Evolutionary conservation across 1,284 basidiomycete genomes (phyloP), one percentile per base, ranked within the genome.

Genomic region (Papiliotrema fonsecae): DNA sequence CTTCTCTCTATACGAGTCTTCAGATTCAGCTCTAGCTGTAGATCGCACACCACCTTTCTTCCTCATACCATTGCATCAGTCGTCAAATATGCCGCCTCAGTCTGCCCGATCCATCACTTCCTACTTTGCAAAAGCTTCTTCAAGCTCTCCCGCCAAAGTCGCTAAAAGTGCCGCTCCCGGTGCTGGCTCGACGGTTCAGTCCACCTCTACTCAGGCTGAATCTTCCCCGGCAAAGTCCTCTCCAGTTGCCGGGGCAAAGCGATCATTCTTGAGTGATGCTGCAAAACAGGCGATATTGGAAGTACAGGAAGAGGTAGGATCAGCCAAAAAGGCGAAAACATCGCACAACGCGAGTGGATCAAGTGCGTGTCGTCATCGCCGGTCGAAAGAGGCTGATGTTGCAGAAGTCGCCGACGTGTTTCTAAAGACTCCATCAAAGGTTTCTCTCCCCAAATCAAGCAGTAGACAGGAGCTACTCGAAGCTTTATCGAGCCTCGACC

Each of bases 391-490:
- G n/a, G 27, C 46, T 42, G 39, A 42, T 34, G 16, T 27, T 30
- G 14, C n/a, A 57, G 56, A 50, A 30, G 50, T 58, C 28, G 59
- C 61, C 6, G 53, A 55, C 34, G 48, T 59, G 4, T 61, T 61
- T 30, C 21, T 45, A 0, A 57, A 61, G 47, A 18, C 39, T 21
- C 24, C 9, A 24, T 37, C 27, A 21, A 42, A 19, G 30, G 34
- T 24, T 6, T 38, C 21, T 49, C 51, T 50, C 13, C 47, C 19
- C 9, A 55, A 42, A 9, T 18, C 19, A 18, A 54, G n/a, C 57
- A 58, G 6, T 28, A 47, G 58, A 3, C 62, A 55, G 18, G 65
- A 69, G 39, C 57, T 71, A 4, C 56, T 61, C 25, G 49, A 45
- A 9, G 32, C 54, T 1, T 47, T 70, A 10, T 49, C 56, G 18